Percentiles rank a stretch among this genome's conserved stretches.
Conservation (phyloP, 148 eudicot genomes). For the Rhododendron williamsianum region DNA sequence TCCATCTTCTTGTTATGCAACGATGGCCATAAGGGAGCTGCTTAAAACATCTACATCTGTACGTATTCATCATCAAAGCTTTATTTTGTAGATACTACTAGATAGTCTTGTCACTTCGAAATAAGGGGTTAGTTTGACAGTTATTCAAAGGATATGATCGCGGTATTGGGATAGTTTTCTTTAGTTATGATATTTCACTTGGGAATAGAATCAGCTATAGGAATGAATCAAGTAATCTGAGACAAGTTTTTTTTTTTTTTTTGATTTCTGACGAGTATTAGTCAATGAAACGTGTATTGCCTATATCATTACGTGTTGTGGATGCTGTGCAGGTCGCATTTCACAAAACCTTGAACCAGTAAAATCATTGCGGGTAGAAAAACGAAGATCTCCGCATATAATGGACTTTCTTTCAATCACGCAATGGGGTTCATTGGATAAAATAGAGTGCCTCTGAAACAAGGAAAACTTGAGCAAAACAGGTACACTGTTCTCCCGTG, state of each 20-base stretch:
- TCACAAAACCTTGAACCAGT: slow-evolving; percentile 62
- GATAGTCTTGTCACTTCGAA: background rate
- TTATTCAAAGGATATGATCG: background rate
- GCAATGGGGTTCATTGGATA: background rate
- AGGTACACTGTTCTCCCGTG: background rate
- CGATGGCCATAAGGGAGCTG: slow-evolving; percentile 97
- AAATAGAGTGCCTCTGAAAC: background rate
- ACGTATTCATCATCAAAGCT: slow-evolving; percentile 17
- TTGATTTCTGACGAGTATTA: background rate
- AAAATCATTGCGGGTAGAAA: slow-evolving; percentile 6
- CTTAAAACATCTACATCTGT: slow-evolving; percentile 95
- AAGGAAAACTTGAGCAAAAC: background rate
- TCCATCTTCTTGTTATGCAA: slow-evolving; percentile 94
- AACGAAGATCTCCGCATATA: background rate
- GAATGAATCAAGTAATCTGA: background rate
- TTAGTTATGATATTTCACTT: background rate
- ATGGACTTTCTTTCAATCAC: background rate
- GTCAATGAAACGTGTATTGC: background rate
- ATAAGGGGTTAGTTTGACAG: background rate
- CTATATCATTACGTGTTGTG: background rate
- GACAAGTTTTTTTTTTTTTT: background rate
- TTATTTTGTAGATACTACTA: background rate
- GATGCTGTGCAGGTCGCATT: slow-evolving; percentile 53
- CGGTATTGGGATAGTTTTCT: background rate
- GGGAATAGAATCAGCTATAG: background rate